Evolutionary conservation across 768 basidiomycete species (phyloP).

Genomic region (Phanerochaete sordida): DNA sequence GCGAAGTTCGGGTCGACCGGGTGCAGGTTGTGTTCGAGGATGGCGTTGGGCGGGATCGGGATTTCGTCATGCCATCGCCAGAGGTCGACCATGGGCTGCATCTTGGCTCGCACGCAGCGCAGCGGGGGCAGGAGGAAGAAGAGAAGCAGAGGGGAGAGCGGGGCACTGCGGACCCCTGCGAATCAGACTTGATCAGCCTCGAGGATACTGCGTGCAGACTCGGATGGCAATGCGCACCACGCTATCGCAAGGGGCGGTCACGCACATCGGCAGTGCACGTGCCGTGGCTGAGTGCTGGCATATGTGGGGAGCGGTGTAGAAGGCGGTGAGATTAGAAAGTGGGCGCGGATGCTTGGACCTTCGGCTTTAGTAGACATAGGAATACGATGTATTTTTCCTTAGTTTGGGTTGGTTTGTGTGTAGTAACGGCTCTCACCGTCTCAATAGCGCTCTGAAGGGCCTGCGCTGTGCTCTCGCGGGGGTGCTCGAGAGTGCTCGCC

Average conservation of each 20-base stretch:
- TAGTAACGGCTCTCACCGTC: too few relatives aligned
- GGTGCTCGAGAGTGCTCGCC: neutral
- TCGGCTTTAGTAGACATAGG: too few relatives aligned
- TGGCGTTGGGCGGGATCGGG: conserved; percentile 16
- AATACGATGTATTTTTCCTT: too few relatives aligned
- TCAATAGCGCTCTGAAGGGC: too few relatives aligned
- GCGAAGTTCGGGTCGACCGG: conserved; percentile 12
- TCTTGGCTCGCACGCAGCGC: neutral
- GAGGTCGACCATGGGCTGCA: neutral
- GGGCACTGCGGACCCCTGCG: neutral
- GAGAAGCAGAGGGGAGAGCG: neutral
- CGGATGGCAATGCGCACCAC: conserved; percentile 1
- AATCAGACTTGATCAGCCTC: conserved; percentile 8
- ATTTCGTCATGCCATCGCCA: conserved; percentile 1
- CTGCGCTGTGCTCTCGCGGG: too few relatives aligned
- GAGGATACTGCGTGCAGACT: conserved; percentile 9
- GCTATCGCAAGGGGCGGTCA: neutral
- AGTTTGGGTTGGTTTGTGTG: too few relatives aligned
- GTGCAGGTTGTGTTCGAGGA: neutral
- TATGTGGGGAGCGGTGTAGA: neutral
- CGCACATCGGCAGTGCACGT: neutral
- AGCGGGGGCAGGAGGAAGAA: neutral
- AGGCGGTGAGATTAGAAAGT: neutral
- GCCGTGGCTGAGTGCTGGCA: neutral
- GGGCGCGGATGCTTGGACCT: neutral